Percentiles rank a stretch among this genome's conserved stretches.
phyloP scores from a whole-genome alignment of 2,329 filamentous ascomycete genomes.

The Coniochaeta pulveracea region DNA sequence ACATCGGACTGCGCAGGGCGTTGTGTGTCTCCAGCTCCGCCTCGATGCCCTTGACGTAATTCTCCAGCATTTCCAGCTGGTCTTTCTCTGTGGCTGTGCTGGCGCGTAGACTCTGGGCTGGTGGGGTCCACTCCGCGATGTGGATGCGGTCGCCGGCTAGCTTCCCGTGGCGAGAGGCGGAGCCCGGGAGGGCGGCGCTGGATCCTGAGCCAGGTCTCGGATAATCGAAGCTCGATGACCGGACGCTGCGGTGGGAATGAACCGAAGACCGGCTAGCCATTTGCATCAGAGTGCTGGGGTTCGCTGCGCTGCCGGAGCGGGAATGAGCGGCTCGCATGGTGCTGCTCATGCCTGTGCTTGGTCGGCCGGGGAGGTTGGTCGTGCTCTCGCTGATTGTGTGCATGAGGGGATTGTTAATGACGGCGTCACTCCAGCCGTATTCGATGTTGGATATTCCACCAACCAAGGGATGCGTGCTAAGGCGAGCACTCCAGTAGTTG shows the following conservation, averaged over 20 bases:
- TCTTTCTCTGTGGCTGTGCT: constrained; percentile 69
- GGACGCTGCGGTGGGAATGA: constrained; percentile 33
- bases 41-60: constrained; percentile 79
- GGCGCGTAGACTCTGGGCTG: constrained; percentile 80
- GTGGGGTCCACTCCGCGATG: constrained; percentile 82
- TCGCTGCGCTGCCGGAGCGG: constrained; percentile 39
- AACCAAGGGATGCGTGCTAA: constrained; percentile 86
- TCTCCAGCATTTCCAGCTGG: constrained; percentile 62
- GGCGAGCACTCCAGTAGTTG: constrained; percentile 94
- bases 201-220: constrained; percentile 38
- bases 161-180: constrained; percentile 25
- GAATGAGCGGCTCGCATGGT: constrained; percentile 25
- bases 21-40: constrained; percentile 81
- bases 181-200: constrained; percentile 16
- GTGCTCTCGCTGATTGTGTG: constrained; percentile 37
- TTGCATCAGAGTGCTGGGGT: constrained; percentile 10
- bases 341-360: constrained; percentile 15
- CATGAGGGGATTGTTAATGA: constrained; percentile 54
- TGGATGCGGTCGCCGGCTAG: constrained; percentile 75
- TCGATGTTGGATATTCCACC: constrained; percentile 95
- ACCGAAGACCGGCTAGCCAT: constrained; percentile 22
- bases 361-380: constrained; percentile 15
- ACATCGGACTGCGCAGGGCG: constrained; percentile 74
- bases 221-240: constrained; percentile 52
- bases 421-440: constrained; percentile 86